A percentile compares a stretch with the other conserved stretches of the same genome.
phyloP scores from a whole-genome alignment of 768 basidiomycete genomes.

The Tricholoma sp. region DNA sequence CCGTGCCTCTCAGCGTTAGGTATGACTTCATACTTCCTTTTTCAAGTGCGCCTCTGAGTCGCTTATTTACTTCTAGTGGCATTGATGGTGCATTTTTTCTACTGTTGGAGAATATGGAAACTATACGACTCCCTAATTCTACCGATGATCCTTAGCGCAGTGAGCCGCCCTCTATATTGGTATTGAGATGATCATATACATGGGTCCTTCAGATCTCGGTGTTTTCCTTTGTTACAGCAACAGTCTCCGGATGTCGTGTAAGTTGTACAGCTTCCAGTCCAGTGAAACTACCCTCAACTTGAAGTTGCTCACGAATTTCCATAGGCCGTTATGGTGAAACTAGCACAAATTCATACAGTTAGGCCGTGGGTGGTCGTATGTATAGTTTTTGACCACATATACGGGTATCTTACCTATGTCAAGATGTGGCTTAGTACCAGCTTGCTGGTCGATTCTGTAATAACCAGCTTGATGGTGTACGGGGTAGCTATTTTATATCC shows the following conservation, averaged over 20 bases:
- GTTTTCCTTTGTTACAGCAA: conserved; percentile 1
- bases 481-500: conserved; percentile 11
- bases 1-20: conserved; percentile 14
- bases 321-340: conserved; percentile 1
- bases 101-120: conserved; percentile 17
- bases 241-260: conserved; percentile 1
- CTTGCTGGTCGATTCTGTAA: conserved; percentile 19
- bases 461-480: conserved; percentile 17
- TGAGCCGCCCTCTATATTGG: neutral
- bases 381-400: neutral
- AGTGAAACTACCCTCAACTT: neutral
- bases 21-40: conserved; percentile 1
- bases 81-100: conserved; percentile 12
- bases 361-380: conserved; percentile 11
- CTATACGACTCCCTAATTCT: conserved; percentile 7
- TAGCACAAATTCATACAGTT: neutral
- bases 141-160: conserved; percentile 4
- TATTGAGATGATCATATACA: neutral
- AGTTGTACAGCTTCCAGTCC: neutral
- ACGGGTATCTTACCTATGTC: neutral
- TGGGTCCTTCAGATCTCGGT: neutral
- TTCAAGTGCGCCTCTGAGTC: neutral
- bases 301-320: neutral
- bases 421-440: conserved; percentile 22
- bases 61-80: neutral